Evolutionary conservation across 257 asterid genomes (phyloP).

Genomic region (Leptodermis oblonga): DNA sequence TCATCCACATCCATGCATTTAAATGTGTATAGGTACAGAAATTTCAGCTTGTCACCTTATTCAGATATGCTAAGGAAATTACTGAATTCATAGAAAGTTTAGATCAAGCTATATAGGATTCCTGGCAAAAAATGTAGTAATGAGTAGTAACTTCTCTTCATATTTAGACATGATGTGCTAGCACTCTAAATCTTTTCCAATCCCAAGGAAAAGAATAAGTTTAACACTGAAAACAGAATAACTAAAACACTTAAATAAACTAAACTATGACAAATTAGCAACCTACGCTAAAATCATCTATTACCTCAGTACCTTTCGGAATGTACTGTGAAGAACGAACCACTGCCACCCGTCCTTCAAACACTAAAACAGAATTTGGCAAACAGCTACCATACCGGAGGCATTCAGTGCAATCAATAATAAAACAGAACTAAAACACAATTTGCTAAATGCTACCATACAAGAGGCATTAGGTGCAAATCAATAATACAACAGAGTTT

Average conservation of each 20-base stretch:
- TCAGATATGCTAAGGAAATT: neutral
- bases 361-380: slow-evolving; percentile 82
- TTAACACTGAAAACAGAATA: neutral
- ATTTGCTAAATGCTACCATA: slow-evolving; percentile 71
- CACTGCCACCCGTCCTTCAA: slow-evolving; percentile 73
- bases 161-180: too few relatives aligned
- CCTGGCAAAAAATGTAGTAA: too few relatives aligned
- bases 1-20: neutral
- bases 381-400: slow-evolving; percentile 56
- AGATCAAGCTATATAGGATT: neutral
- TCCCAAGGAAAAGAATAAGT: neutral
- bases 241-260: neutral
- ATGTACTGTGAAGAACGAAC: slow-evolving; percentile 71
- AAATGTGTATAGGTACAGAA: neutral
- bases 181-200: neutral
- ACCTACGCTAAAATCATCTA: slow-evolving; percentile 3
- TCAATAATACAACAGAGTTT: slow-evolving; percentile 8
- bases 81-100: slow-evolving; percentile 1
- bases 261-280: neutral
- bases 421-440: slow-evolving; percentile 47
- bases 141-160: neutral
- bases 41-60: neutral
- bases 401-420: slow-evolving; percentile 27
- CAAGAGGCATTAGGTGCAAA: slow-evolving; percentile 29
- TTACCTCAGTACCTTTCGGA: slow-evolving; percentile 91